Evolutionary conservation across 192 early-diverging fungal species (phyloP), one percentile per base, ranked within the genome.

Genomic region (Pilobolus umbonatus): DNA sequence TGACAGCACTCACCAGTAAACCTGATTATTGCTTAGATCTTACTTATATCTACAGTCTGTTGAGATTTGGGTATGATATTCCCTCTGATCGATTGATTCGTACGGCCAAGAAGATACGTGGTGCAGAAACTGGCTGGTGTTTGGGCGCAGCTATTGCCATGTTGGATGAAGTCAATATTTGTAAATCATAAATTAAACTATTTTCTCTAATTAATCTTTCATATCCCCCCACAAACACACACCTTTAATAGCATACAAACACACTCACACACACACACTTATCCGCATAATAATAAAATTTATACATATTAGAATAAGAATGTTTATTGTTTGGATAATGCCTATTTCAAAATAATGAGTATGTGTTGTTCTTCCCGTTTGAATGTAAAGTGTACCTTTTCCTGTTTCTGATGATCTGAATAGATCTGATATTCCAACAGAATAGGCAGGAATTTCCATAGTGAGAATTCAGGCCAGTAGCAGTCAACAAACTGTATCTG

Each of bases 101-200:
- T 45, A 86, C 88, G 26, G 85, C 93, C 6, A 90, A 95, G 70
- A 96, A 97, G 81, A 93, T 98, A 55, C 80, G 86, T 28, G 89
- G 84, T n/a, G 84, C 91, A 29, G 94, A 98, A 68, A 95, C 92
- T 17, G 96, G 96, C 12, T 98, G 96, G 96, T 92, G 90, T 66
- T 75, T 98, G 35, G 96, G 96, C 32, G 93, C 93, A 12, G 82
- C 94, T 19, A 87, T 98, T 58, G 84, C 88, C 22, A 75, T 96
- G 43, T 69, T 95, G 10, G 90, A 94, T 66, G 70, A 61, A 32
- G 62, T 62, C 19, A 22, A 47, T 17, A 47, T 63, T n/a, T 80
- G 78, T 43, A 56, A 65, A n/a, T n/a, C n/a, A n/a, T n/a, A n/a
- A n/a, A n/a, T n/a, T n/a, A n/a, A n/a, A n/a, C n/a, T n/a, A n/a